A percentile compares a stretch with the other conserved stretches of the same genome.
These are phyloP conservation scores for Aureobasidium melanogenum DNA, from an alignment of 2,329 filamentous ascomycete genomes.

Conservation along the genomic window DNA sequence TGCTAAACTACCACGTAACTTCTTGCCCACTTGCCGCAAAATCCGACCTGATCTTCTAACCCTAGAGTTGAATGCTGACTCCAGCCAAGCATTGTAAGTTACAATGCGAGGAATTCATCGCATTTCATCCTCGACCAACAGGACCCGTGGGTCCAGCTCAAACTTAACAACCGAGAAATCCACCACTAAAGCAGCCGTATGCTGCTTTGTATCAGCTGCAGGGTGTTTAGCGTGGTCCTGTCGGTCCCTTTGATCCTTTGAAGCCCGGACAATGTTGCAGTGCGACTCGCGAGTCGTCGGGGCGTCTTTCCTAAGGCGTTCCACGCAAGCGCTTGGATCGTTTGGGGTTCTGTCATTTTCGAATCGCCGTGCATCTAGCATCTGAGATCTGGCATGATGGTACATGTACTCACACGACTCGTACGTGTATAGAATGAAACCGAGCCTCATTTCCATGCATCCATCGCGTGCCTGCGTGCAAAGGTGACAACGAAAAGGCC, in stretches of 20 bases:
- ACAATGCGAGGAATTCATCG: not conserved
- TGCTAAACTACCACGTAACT: too few relatives aligned
- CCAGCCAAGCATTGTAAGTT: not conserved
- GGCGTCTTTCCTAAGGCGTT: constrained; percentile 6
- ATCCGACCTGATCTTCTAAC: not conserved
- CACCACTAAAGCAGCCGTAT: constrained; percentile 8
- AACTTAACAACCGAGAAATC: constrained; percentile 4
- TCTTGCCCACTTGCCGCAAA: not conserved
- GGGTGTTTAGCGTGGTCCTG: constrained; percentile 6
- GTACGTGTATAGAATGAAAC: not conserved
- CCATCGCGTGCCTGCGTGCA: constrained; percentile 8
- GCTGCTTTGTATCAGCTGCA: constrained; percentile 10
- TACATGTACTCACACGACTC: constrained; percentile 7
- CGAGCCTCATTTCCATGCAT: not conserved
- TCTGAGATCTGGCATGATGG: constrained; percentile 7
- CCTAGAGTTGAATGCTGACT: not conserved
- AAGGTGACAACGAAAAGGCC: not conserved
- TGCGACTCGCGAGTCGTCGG: too few relatives aligned
- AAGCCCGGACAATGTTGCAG: constrained; percentile 3
- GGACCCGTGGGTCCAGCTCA: not conserved
- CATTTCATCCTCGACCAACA: not conserved
- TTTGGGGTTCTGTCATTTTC: not conserved
- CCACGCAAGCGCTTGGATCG: constrained; percentile 11
- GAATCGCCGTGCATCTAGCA: constrained; percentile 1
- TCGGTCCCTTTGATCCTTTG: not conserved